phyloP scores from a whole-genome alignment of 2,329 filamentous ascomycete species.

The Metarhizium humberi region DNA sequence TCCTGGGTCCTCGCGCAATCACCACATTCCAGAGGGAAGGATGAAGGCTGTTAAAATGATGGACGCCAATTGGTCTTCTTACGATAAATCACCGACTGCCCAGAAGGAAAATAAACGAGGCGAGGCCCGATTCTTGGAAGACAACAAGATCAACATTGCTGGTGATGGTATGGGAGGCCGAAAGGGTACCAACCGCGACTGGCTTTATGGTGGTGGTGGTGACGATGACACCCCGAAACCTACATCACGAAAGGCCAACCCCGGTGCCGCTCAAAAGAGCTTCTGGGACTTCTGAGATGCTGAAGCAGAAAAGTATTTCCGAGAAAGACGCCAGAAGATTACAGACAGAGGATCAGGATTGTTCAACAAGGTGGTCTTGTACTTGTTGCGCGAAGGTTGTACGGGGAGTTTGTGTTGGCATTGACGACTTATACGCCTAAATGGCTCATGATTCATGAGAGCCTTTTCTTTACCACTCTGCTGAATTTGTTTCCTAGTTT shows the following conservation, averaged over 20 bases:
- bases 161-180: conserved; percentile 60
- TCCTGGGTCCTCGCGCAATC: conserved; percentile 26
- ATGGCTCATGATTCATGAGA: conserved; percentile 26
- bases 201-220: conserved; percentile 48
- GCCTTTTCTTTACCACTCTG: conserved; percentile 8
- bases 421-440: conserved; percentile 19
- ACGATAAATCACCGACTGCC: conserved; percentile 43
- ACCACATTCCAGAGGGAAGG: conserved; percentile 46
- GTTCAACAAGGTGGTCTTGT: neutral
- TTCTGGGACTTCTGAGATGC: conserved; percentile 38
- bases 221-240: conserved; percentile 29
- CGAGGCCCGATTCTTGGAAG: conserved; percentile 38
- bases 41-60: conserved; percentile 66
- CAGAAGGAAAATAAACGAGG: conserved; percentile 44
- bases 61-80: conserved; percentile 52
- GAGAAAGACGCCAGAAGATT: conserved; percentile 5
- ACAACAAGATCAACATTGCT: conserved; percentile 32
- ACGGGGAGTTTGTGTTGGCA: conserved; percentile 1
- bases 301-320: neutral
- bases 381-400: conserved; percentile 1
- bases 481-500: conserved; percentile 1
- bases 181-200: conserved; percentile 44
- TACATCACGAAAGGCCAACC: conserved; percentile 26
- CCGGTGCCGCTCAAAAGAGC: conserved; percentile 11
- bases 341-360: conserved; percentile 4